phyloP scores from a whole-genome alignment of 1,284 basidiomycete genomes.

The Wolfiporia cocos region DNA sequence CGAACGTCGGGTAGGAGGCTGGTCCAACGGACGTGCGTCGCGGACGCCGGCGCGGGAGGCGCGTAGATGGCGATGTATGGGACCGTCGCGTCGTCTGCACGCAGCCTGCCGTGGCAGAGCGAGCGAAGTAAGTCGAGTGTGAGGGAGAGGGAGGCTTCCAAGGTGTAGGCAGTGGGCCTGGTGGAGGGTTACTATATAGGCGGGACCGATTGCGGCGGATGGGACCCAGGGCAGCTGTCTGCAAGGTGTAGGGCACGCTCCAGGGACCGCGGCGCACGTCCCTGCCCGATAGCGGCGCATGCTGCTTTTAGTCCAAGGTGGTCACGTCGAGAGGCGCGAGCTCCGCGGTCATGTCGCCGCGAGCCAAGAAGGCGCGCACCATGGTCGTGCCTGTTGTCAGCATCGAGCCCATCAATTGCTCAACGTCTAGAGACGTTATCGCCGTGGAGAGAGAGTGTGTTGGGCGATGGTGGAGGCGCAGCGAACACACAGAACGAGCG shows the following conservation, averaged over 20 bases:
- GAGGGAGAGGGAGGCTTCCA: neutral
- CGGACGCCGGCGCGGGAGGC: constrained; percentile 33
- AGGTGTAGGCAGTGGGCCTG: too few species aligned
- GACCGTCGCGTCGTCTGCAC: constrained; percentile 34
- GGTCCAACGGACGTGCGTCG: constrained; percentile 50
- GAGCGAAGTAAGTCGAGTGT: neutral
- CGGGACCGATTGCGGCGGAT: neutral
- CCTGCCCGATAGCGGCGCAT: constrained; percentile 27
- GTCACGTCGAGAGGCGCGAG: constrained; percentile 21
- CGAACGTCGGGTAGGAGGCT: constrained; percentile 52
- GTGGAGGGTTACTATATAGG: too few species aligned
- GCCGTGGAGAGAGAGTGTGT: too few species aligned
- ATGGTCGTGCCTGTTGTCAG: too few species aligned
- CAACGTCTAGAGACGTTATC: too few species aligned
- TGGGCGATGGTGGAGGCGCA: too few species aligned
- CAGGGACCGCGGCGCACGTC: constrained; percentile 30
- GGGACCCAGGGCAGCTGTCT: constrained; percentile 5
- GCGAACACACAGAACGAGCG: too few species aligned
- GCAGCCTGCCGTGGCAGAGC: constrained; percentile 23
- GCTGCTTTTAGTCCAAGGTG: constrained; percentile 27
- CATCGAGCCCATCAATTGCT: too few species aligned
- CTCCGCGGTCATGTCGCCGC: constrained; percentile 9
- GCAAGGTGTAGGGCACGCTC: constrained; percentile 32
- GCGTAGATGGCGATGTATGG: constrained; percentile 42
- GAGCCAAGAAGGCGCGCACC: too few species aligned